Evolutionary conservation across 306 rosid genomes (phyloP).

Genomic region (Heteromeles arbutifolia): DNA sequence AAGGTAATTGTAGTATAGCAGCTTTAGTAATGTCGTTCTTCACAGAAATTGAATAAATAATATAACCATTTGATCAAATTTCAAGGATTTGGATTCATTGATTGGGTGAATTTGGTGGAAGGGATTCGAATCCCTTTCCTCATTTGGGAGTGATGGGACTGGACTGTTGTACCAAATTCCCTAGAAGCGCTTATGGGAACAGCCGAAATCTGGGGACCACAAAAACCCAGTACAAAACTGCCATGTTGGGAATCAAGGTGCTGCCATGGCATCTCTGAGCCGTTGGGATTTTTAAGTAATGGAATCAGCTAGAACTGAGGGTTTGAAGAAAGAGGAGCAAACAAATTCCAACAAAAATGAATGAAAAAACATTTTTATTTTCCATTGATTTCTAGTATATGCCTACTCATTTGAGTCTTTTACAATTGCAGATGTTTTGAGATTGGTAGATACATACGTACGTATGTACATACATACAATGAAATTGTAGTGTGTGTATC

Average conservation of each 20-base stretch:
- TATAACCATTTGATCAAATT: too few species aligned
- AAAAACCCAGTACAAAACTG: too few species aligned
- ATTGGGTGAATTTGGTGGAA: too few species aligned
- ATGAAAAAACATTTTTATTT: neutral
- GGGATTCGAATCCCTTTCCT: too few species aligned
- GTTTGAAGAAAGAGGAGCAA: neutral
- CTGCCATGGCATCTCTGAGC: too few species aligned
- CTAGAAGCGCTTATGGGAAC: neutral
- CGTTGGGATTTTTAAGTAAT: neutral
- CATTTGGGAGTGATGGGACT: neutral
- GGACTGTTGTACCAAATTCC: neutral
- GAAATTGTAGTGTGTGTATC: neutral
- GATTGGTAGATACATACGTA: too few species aligned
- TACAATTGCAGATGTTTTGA: neutral
- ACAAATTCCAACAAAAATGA: neutral
- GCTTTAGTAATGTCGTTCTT: too few species aligned
- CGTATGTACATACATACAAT: too few species aligned
- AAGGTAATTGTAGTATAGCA: too few species aligned
- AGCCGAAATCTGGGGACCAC: neutral
- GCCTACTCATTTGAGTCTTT: neutral
- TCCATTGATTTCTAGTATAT: neutral
- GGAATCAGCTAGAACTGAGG: constrained; percentile 7
- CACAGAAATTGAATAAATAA: too few species aligned
- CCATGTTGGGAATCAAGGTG: too few species aligned
- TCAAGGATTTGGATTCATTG: too few species aligned